Base-by-base conservation (phyloP, 2,329 filamentous ascomycete genomes). In the Trichoderma gracile region DNA sequence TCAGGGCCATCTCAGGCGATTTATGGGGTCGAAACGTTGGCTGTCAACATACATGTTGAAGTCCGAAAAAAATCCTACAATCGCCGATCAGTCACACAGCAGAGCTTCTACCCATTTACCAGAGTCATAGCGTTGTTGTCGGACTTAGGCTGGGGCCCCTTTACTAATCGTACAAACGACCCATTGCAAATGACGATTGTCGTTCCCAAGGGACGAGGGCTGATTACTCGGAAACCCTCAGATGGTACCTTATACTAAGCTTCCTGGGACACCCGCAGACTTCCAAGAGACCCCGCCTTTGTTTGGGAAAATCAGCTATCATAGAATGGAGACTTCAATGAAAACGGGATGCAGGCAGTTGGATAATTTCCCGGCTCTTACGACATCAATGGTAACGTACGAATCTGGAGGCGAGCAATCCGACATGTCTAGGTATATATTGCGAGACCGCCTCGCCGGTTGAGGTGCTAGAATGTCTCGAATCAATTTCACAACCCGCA, bases 31-130 rank as follows among this genome's bases (percentile, higher is more conserved):
- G 46, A n/a, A 52, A 15, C 7, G 1, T 12, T 0, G 27, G 15
- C 12, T 27, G 17, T 33, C 57, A 60, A 42, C 46, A 27, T 42
- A 33, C 17, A 27, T 38, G n/a, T n/a, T 45, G 38, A 61, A 53
- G 21, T 53, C 58, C 58, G 58, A 61, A 53, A 45, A 53, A 19
- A 9, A 21, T 42, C 21, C n/a, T 38, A 7, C 23, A 61, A 61
- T 61, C 58, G 58, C 58, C 58, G 47, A 60, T 19, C 9, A n/a
- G 14, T 23, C 19, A 8, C 52, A 54, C 2, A 54, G n/a, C 7
- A 15, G 23, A 21, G 12, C 4, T 45, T n/a, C 17, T 7, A n/a
- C 21, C 23, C 19, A 49, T 7, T 5, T 12, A 33, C 8, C 8
- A 8, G 45, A 12, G 33, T 14, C 12, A 4, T 17, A 15, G 33